phyloP scores from a whole-genome alignment of 2,329 filamentous ascomycete genomes.

The Massarina eburnea region DNA sequence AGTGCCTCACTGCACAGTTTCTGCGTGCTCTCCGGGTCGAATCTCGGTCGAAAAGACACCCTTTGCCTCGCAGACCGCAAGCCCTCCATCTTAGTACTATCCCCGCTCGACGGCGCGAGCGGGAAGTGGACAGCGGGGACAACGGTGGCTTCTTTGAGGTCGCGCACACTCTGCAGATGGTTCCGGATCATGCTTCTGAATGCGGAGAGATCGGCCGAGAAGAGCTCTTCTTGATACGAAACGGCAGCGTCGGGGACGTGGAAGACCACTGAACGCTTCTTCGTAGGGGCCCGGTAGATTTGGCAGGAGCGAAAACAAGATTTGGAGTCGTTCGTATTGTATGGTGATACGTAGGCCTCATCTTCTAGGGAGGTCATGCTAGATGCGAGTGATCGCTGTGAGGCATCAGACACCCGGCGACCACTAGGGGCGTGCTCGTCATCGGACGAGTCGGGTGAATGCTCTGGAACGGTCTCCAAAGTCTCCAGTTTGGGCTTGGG shows the following conservation, averaged over 20 bases:
- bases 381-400: conserved; percentile 23
- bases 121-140: conserved; percentile 15
- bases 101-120: conserved; percentile 15
- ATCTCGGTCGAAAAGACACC: conserved; percentile 27
- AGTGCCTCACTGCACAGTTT: conserved; percentile 33
- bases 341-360: conserved; percentile 2
- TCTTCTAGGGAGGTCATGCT: conserved; percentile 22
- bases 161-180: conserved; percentile 30
- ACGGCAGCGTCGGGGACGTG: conserved; percentile 6
- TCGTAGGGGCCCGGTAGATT: conserved; percentile 3
- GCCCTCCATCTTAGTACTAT: conserved; percentile 14
- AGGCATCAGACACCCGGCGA: conserved; percentile 20
- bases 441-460: conserved; percentile 23
- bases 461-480: conserved; percentile 19
- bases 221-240: conserved; percentile 18
- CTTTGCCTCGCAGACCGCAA: conserved; percentile 17
- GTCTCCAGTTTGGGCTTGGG: no score
- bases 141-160: conserved; percentile 20
- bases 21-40: conserved; percentile 29
- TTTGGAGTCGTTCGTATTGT: not conserved
- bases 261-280: conserved; percentile 7
- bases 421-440: conserved; percentile 9
- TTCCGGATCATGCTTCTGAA: conserved; percentile 30
- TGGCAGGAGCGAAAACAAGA: not conserved
- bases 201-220: conserved; percentile 25